Evolutionary conservation across 2,329 filamentous ascomycete genomes (phyloP), one percentile per base, ranked within the genome.

Genomic region (Arthroderma uncinatum): DNA sequence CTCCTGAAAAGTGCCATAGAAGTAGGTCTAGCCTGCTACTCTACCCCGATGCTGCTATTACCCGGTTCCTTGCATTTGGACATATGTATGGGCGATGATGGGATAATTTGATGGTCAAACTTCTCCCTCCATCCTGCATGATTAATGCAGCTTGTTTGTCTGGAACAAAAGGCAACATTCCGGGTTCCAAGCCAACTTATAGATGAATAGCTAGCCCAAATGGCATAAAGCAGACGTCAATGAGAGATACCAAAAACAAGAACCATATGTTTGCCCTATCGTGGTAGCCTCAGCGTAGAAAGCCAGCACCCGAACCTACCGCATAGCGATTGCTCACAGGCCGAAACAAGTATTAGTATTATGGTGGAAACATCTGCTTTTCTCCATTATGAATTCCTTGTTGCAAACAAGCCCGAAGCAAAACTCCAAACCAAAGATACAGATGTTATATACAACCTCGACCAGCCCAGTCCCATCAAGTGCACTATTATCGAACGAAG

Each of bases 331-430:
- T 25, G 14, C 44, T 28, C 10, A 48, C 1, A 16, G 23, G 25
- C 44, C 25, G 44, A 48, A 36, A 53, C 36, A 28, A 53, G 34
- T 34, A 36, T 23, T 34, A 53, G 50, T 34, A 53, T 53, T 53
- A 19, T 36, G 34, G 28, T 36, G 28, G 25, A 34, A 19, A 53
- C 30, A 23, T 14, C 30, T 28, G 2, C 16, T 34, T 53, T 53
- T 53, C 28, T 34, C 7, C 28, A 12, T 36, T 7, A 25, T 36
- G n/a, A 53, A 21, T 34, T 53, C 50, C 30, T 53, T 52, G n/a
- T 30, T 53, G 16, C 50, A 53, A 14, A 3, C 50, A 53, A 28
- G 12, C 50, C 50, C 50, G 25, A 53, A 53, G 34, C 34, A n/a
- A 37, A 37, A 53, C 30, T 34, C 44, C 44, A 48, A 19, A 48